Base-by-base conservation (phyloP, 1,139 yeast species). In the Nakaseomyces nivariensis region DNA sequence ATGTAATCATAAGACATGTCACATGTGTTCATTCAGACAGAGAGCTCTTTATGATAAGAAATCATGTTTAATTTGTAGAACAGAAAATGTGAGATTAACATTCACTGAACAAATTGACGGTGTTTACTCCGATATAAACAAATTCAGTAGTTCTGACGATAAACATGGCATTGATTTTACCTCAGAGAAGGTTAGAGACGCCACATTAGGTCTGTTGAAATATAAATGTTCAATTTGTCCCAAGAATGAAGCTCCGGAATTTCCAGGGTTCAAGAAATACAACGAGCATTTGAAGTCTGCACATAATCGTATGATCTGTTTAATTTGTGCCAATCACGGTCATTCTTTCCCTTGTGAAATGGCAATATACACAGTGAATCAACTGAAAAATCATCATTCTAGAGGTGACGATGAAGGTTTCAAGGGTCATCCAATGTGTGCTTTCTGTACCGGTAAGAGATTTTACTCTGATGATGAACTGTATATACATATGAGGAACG, bases 401-500 rank as follows among this genome's bases (percentile, higher is more conserved):
- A 74, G 72, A 42, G 97, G 96, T 44, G 78, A 76, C 56, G 61
- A 64, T 17, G 76, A 74, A 45, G 97, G 97, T 3, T 90, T 90
- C 64, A 72, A 69, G 9, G 97, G 97, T 0, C 99, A 92, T 63
- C 97, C 97, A 0, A 75, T 76, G 56, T 92, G 99, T 73, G 79
- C 79, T 56, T 87, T 87, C 65, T 92, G 98, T 67, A 70, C 77
- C 4, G 79, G 81, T 1, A 75, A 72, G 56, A 69, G 95, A 51
- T 90, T 87, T 64, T 92, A 92, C 64, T 88, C 96, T 0, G 89
- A 82, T 49, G 97, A 92, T 63, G 97, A 90, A 64, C 73, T 89
- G 58, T 81, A 79, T 59, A 68, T 82, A 40, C 99, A 92, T 66
- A 77, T 92, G 68, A 74, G 96, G 58, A 87, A 87, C 54, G 72